Percentiles rank a stretch among this genome's conserved stretches.
Conservation (phyloP, 495 filamentous ascomycete genomes). For the Bathelium albidoporum region DNA sequence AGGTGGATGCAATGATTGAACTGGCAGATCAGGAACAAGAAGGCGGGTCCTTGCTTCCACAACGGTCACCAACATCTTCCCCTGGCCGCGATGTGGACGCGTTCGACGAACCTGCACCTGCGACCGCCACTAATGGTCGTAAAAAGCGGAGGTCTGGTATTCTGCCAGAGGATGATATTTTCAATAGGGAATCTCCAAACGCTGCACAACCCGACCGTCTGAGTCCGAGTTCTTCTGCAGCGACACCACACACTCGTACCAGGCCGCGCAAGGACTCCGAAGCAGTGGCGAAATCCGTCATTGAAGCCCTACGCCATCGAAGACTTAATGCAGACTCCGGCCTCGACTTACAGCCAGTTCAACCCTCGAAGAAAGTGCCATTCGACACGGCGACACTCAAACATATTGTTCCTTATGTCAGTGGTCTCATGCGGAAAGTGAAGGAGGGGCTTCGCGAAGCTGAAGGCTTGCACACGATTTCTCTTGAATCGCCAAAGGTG, state of each 20-base stretch:
- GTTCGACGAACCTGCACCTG: constrained; percentile 24
- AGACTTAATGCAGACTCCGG: constrained; percentile 46
- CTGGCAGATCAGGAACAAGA: constrained; percentile 34
- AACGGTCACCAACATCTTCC: constrained; percentile 29
- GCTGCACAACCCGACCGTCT: not conserved
- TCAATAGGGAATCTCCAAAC: not conserved
- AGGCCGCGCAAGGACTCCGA: constrained; percentile 41
- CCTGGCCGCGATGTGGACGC: constrained; percentile 28
- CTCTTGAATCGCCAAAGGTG: constrained; percentile 21
- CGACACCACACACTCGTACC: constrained; percentile 16
- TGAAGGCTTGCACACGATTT: constrained; percentile 41
- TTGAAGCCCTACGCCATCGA: constrained; percentile 55
- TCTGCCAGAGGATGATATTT: not conserved
- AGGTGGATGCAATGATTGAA: constrained; percentile 38
- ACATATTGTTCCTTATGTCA: constrained; percentile 76
- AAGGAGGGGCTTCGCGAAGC: constrained; percentile 52
- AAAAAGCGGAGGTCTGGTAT: constrained; percentile 16
- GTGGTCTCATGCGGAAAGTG: constrained; percentile 67
- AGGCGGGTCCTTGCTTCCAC: constrained; percentile 22
- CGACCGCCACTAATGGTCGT: constrained; percentile 4
- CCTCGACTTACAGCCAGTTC: constrained; percentile 33
- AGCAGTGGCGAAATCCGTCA: constrained; percentile 64
- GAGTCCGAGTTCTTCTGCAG: constrained; percentile 13
- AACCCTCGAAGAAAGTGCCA: constrained; percentile 63
- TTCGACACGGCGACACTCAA: constrained; percentile 86